Conservation (phyloP, 345 rosid species). For the Streptanthus diversifolius region DNA sequence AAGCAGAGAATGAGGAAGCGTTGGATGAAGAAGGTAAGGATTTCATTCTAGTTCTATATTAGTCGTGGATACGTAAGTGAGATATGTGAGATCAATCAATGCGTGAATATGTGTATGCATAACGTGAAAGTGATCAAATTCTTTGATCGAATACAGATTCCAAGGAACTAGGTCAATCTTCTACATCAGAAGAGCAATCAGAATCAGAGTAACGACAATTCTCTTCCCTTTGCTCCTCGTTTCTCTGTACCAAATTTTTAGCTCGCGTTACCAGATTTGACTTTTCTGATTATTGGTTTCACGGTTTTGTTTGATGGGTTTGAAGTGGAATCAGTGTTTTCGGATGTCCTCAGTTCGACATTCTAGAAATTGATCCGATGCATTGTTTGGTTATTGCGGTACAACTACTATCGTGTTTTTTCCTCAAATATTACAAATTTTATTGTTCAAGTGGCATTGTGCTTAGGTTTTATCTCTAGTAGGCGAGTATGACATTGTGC, state of each 20-base stretch:
- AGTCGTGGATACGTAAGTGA: neutral
- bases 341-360: neutral
- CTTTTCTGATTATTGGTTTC: slow-evolving; percentile 19
- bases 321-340: neutral
- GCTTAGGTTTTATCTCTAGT: neutral
- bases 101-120: slow-evolving; percentile 13
- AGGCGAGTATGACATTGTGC: slow-evolving; percentile 1
- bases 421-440: neutral
- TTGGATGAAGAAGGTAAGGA: slow-evolving; percentile 28
- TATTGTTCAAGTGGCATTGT: neutral
- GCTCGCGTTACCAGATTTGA: neutral
- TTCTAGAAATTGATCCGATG: neutral
- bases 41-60: neutral
- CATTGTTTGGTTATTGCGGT: slow-evolving; percentile 25
- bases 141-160: slow-evolving; percentile 42
- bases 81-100: slow-evolving; percentile 5
- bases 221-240: slow-evolving; percentile 14
- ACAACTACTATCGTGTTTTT: slow-evolving; percentile 4
- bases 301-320: slow-evolving; percentile 24
- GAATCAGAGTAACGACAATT: slow-evolving; percentile 46
- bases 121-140: slow-evolving; percentile 22
- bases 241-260: neutral
- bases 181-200: slow-evolving; percentile 55
- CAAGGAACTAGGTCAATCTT: slow-evolving; percentile 48
- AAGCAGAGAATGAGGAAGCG: slow-evolving; percentile 25